A percentile compares a stretch with the other conserved stretches of the same genome.
These are phyloP conservation scores for Candida quercuum DNA, from an alignment of 805 yeast genomes.

Conservation along the genomic window DNA sequence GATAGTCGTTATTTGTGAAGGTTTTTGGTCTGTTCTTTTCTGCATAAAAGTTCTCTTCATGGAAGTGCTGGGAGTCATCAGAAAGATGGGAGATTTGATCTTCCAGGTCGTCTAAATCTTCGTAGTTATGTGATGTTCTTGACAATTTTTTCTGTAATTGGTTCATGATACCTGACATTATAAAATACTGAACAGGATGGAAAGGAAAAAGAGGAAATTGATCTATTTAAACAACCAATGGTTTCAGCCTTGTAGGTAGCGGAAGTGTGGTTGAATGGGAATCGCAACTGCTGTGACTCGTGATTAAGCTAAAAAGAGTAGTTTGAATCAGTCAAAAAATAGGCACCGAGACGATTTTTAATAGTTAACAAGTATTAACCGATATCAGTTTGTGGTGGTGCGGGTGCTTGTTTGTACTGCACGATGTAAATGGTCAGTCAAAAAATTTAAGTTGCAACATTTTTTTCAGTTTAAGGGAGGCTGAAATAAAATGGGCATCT, in stretches of 20 bases:
- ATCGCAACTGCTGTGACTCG: no score
- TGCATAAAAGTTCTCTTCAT: slow-evolving; percentile 5
- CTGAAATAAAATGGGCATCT: no score
- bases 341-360: not conserved
- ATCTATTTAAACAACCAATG: no score
- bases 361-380: no score
- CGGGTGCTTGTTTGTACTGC: no score
- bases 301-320: no score
- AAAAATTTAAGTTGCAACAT: no score
- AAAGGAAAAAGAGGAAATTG: not conserved
- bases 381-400: no score
- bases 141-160: not conserved
- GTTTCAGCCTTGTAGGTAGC: not conserved
- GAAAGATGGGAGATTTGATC: slow-evolving; percentile 13
- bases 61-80: slow-evolving; percentile 8
- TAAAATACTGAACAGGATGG: not conserved
- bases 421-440: no score
- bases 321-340: no score
- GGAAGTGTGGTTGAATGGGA: no score
- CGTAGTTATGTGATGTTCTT: not conserved
- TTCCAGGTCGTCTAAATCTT: slow-evolving; percentile 5
- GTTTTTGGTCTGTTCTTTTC: slow-evolving; percentile 2
- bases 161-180: not conserved
- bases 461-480: no score
- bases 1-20: not conserved